phyloP scores from a whole-genome alignment of 805 yeast genomes.

The Torulaspora delbrueckii region DNA sequence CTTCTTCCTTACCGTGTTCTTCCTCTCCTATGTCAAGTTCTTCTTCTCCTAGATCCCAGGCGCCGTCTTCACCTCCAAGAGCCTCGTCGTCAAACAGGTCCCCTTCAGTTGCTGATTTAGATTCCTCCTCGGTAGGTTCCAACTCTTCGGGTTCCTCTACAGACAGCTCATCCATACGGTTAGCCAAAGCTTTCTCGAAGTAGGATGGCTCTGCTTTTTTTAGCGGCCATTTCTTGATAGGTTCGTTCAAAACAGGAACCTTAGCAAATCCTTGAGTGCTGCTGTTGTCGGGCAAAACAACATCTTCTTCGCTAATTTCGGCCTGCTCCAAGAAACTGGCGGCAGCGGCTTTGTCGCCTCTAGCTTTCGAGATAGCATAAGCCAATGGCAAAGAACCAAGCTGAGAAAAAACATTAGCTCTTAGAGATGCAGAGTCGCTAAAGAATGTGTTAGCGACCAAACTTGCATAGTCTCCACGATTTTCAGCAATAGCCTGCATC shows the following conservation, averaged over 20 bases:
- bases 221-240: constrained; percentile 71
- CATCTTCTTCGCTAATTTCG: constrained; percentile 57
- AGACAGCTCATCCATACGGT: constrained; percentile 63
- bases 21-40: constrained; percentile 66
- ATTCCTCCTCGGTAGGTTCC: constrained; percentile 23
- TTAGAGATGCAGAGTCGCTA: constrained; percentile 65
- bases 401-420: constrained; percentile 67
- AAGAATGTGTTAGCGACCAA: constrained; percentile 79
- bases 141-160: constrained; percentile 39
- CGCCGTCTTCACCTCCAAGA: constrained; percentile 48
- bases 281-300: constrained; percentile 53
- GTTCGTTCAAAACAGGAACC: constrained; percentile 45
- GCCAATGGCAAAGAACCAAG: constrained; percentile 86
- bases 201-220: constrained; percentile 65
- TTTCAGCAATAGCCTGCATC: constrained; percentile 87
- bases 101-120: constrained; percentile 35
- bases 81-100: constrained; percentile 43
- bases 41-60: constrained; percentile 81
- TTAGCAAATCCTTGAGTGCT: constrained; percentile 43
- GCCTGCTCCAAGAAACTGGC: constrained; percentile 64
- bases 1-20: constrained; percentile 44
- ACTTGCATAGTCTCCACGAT: constrained; percentile 74
- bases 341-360: constrained; percentile 74
- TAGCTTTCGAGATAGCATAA: constrained; percentile 84
- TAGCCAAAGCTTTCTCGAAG: constrained; percentile 79